Evolutionary conservation across 495 filamentous ascomycete genomes (phyloP).

Genomic region (Parachaetomium inaequale): DNA sequence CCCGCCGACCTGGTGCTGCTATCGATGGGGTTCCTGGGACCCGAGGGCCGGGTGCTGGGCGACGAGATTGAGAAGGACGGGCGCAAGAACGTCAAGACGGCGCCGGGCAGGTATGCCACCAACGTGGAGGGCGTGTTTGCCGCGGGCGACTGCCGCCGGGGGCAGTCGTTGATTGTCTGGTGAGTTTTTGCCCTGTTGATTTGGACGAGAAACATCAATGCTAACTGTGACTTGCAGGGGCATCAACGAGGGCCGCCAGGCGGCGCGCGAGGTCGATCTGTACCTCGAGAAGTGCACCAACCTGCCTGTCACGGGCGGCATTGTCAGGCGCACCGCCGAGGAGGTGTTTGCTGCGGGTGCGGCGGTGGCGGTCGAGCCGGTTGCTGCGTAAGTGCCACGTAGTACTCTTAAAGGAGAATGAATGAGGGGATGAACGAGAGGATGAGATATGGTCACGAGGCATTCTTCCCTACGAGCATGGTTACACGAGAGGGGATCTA

Average conservation of each 20-base stretch:
- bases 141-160: slow-evolving; percentile 93
- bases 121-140: slow-evolving; percentile 90
- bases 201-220: not conserved
- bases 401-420: not conserved
- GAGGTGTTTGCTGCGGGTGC: slow-evolving; percentile 51
- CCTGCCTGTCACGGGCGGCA: slow-evolving; percentile 91
- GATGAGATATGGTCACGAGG: slow-evolving; percentile 3
- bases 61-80: slow-evolving; percentile 86
- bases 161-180: slow-evolving; percentile 98
- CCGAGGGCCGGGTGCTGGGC: slow-evolving; percentile 84
- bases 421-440: too few relatives aligned
- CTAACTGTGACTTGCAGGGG: slow-evolving; percentile 59
- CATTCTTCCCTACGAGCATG: not conserved
- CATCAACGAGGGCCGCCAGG: slow-evolving; percentile 97
- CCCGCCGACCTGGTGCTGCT: slow-evolving; percentile 93
- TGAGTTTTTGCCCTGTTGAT: slow-evolving; percentile 44
- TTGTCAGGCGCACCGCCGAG: slow-evolving; percentile 76
- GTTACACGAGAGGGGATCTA: not conserved
- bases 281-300: slow-evolving; percentile 78
- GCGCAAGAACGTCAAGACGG: slow-evolving; percentile 97
- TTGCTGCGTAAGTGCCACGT: slow-evolving; percentile 1
- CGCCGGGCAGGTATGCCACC: slow-evolving; percentile 82
- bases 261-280: slow-evolving; percentile 89
- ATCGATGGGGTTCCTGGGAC: slow-evolving; percentile 98
- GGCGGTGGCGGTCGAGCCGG: not conserved